phyloP scores from a whole-genome alignment of 352 stramenopile species.

The Blastocystis sp. region DNA sequence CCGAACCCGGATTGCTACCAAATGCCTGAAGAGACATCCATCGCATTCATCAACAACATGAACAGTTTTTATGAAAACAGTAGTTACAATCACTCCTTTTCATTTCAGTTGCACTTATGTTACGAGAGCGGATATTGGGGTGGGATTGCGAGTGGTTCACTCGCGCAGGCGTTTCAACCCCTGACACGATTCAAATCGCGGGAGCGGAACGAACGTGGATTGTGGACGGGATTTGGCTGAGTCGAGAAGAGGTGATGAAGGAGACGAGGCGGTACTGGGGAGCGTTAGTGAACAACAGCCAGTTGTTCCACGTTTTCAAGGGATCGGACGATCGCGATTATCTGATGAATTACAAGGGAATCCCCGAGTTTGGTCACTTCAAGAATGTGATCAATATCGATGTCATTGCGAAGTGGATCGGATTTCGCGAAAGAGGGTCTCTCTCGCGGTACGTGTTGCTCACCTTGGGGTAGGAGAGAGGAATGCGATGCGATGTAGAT shows the following conservation, averaged over 20 bases:
- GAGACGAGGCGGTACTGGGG: background rate
- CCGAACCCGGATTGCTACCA: background rate
- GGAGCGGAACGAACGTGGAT: background rate
- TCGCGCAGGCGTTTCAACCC: background rate
- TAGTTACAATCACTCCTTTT: background rate
- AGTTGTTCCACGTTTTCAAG: background rate
- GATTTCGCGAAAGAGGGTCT: background rate
- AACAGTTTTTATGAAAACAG: background rate
- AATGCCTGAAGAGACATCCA: background rate
- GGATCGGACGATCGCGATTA: background rate
- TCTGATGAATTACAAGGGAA: background rate
- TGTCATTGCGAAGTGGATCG: background rate
- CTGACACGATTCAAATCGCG: background rate
- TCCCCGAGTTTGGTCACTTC: background rate
- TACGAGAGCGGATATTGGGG: background rate
- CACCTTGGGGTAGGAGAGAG: background rate
- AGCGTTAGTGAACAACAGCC: background rate
- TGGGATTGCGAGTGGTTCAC: constrained; percentile 20
- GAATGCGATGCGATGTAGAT: background rate
- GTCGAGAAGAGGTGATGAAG: background rate
- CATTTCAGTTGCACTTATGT: background rate
- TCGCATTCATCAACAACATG: background rate
- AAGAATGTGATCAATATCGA: background rate
- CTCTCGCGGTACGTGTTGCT: background rate
- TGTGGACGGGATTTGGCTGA: constrained; percentile 16